Base-by-base conservation (phyloP, 805 yeast species). In the Kregervanrija fluxuum region DNA sequence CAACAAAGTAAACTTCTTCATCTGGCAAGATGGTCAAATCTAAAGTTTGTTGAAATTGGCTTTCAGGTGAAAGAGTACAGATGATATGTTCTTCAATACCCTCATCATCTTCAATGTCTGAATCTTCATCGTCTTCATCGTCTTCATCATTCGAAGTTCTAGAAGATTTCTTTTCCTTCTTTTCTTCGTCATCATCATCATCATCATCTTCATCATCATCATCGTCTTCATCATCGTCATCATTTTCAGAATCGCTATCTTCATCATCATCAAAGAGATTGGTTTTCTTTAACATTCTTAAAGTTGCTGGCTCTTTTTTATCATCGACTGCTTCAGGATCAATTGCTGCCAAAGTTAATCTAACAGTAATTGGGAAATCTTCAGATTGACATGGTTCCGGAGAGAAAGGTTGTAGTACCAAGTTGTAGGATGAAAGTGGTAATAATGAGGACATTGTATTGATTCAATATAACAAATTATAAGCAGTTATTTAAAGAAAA, bases 1-100 rank as follows among this genome's bases (percentile, higher is more conserved):
- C 97, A 61, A 88, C 95, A 61, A 93, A 93, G 73, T 74, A 81
- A 50, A 93, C 88, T 62, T 90, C 95, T 71, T 93, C 99, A 60
- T 82, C 91, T 60, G 98, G 95, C 44, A 83, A 77, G 60, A 93
- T 84, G 60, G 95, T 86, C 53, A 93, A 70, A 62, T 93, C 97
- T 46, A 93, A 65, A 45, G 95, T 73, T 75, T 91, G 98, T 74
- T 93, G 99, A 68, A 65, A 84, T 65, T 81, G 87, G 44, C 75
- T 62, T 60, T 81, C 74, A 67, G 99, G 98, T 44, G 95, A 81
- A 52, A 93, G 75, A 44, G 99, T 93, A 70, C 95, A 85, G 50
- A 93, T 70, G 48, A 89, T 84, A 59, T 72, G 83, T 68, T 87
- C 95, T 65, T 85, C 86, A 59, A 85, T 79, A 43, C 82, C 95